Evolutionary conservation across 179 eudicot species (phyloP).

Genomic region (Gypsophila paniculata): DNA sequence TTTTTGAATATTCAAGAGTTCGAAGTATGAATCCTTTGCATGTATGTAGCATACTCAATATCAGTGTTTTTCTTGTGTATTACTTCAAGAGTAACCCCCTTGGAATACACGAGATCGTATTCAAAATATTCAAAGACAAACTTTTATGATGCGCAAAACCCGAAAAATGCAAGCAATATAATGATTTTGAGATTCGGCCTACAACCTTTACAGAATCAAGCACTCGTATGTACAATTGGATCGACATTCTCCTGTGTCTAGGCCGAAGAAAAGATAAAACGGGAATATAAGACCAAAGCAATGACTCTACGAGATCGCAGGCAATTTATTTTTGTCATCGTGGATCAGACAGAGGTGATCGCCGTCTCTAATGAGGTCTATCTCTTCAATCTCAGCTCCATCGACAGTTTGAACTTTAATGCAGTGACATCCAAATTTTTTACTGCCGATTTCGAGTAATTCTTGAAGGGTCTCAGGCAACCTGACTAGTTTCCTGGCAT

Average conservation of each 20-base stretch:
- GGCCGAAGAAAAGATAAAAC: neutral
- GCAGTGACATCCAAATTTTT: conserved; percentile 41
- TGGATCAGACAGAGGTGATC: conserved; percentile 55
- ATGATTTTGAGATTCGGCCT: neutral
- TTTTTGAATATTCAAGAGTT: neutral
- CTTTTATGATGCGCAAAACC: neutral
- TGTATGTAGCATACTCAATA: neutral
- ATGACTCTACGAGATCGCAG: neutral
- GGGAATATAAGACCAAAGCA: neutral
- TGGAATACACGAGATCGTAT: neutral
- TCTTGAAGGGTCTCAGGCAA: conserved; percentile 58
- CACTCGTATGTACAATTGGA: neutral
- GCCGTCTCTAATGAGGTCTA: conserved; percentile 58
- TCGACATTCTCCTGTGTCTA: neutral
- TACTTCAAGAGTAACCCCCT: no score
- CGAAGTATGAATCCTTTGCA: neutral
- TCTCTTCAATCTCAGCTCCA: conserved; percentile 62
- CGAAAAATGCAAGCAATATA: neutral
- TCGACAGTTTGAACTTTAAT: conserved; percentile 39
- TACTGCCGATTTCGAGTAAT: conserved; percentile 47
- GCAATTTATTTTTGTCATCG: conserved; percentile 11
- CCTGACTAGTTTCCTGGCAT: conserved; percentile 35
- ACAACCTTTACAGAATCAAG: neutral
- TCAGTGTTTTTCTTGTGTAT: neutral
- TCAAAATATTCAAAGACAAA: neutral